Percentiles rank a stretch among this genome's conserved stretches.
phyloP scores from a whole-genome alignment of 2,329 filamentous ascomycete species.

The Penicillium crustosum region DNA sequence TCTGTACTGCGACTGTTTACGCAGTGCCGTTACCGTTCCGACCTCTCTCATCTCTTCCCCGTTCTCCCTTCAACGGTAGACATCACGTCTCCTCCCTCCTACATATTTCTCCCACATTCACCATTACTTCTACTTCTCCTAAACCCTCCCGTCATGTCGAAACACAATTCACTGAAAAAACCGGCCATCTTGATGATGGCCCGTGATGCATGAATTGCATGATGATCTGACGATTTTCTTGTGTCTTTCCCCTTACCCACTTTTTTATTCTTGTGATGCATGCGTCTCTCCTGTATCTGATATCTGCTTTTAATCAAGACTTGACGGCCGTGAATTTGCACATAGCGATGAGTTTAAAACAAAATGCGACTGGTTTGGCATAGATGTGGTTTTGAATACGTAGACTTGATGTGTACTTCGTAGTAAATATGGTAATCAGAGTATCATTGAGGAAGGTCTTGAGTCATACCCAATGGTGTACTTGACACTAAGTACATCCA shows the following conservation, averaged over 20 bases:
- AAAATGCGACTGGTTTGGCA: conserved; percentile 20
- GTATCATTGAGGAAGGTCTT: no score
- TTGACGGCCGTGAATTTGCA: conserved; percentile 23
- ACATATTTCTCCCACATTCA: neutral
- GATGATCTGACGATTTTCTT: conserved; percentile 22
- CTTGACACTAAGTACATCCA: no score
- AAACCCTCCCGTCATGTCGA: conserved; percentile 18
- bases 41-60: neutral
- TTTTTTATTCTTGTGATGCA: conserved; percentile 21
- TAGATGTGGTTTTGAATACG: conserved; percentile 6
- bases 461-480: no score
- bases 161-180: conserved; percentile 5
- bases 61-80: conserved; percentile 2
- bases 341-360: conserved; percentile 19
- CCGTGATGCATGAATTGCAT: conserved; percentile 18
- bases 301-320: conserved; percentile 28
- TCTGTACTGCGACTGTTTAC: neutral
- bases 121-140: conserved; percentile 7
- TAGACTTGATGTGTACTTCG: neutral
- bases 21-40: neutral
- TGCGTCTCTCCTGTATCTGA: conserved; percentile 21
- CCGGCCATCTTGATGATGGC: conserved; percentile 25
- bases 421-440: no score
- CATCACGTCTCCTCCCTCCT: neutral
- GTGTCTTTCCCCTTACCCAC: neutral